phyloP scores from a whole-genome alignment of 2,329 filamentous ascomycete genomes.

The Acarospora socialis region DNA sequence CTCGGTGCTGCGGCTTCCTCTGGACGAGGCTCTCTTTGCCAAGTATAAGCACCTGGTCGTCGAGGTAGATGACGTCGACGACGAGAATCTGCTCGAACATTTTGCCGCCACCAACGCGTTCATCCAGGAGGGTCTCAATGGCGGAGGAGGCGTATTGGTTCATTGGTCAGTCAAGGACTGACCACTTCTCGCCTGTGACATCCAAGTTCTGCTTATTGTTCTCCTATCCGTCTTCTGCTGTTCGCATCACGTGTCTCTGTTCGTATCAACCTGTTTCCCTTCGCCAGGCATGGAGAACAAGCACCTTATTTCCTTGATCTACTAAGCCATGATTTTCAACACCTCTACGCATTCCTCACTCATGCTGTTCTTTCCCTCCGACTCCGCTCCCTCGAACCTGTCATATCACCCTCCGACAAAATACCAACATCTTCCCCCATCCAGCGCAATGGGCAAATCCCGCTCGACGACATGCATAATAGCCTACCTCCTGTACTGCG shows the following conservation, averaged over 20 bases:
- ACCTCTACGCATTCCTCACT: no score
- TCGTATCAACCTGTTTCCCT: no score
- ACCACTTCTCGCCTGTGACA: no score
- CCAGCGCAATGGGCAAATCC: conserved; percentile 91
- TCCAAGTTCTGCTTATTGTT: no score
- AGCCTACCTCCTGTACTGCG: conserved; percentile 67
- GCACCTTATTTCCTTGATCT: no score
- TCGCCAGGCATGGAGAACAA: no score
- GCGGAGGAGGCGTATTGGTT: conserved; percentile 47
- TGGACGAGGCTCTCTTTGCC: conserved; percentile 42
- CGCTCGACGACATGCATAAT: conserved; percentile 73
- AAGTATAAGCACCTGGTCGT: conserved; percentile 61
- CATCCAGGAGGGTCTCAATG: conserved; percentile 59
- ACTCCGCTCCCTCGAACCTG: background rate
- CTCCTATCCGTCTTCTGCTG: no score
- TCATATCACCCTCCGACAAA: background rate
- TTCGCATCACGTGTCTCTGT: no score
- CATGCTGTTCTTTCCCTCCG: no score
- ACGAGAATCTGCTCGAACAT: conserved; percentile 72
- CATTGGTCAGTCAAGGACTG: conserved; percentile 48
- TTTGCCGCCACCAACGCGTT: conserved; percentile 68
- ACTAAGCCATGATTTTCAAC: no score
- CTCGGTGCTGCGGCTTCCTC: conserved; percentile 57
- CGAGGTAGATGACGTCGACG: conserved; percentile 79
- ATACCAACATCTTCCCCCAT: conserved; percentile 16